Evolutionary conservation across 345 rosid genomes (phyloP).

Genomic region (Psidium guajava): DNA sequence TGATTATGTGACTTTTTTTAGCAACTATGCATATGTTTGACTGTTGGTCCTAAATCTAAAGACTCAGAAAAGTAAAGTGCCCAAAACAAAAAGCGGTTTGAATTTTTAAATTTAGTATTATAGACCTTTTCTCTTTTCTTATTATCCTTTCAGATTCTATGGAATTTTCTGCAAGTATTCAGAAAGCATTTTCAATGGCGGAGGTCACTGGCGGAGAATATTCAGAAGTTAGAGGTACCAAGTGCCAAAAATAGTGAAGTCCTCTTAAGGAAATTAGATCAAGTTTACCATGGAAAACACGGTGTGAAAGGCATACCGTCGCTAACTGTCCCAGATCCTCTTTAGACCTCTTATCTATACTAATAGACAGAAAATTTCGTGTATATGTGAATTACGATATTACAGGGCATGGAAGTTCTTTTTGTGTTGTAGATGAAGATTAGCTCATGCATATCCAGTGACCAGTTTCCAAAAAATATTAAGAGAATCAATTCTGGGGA

Average conservation of each 20-base stretch:
- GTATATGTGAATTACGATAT: neutral
- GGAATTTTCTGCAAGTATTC: neutral
- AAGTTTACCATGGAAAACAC: neutral
- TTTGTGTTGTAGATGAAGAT: neutral
- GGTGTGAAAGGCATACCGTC: neutral
- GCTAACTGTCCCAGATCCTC: neutral
- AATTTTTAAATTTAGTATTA: neutral
- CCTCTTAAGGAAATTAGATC: neutral
- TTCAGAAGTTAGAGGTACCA: neutral
- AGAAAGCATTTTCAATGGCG: neutral
- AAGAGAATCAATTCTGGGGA: neutral
- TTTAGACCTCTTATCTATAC: neutral
- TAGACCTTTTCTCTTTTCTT: neutral
- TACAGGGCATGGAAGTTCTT: neutral
- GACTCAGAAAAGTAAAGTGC: neutral
- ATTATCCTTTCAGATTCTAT: neutral
- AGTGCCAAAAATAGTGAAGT: neutral
- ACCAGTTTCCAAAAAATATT: neutral
- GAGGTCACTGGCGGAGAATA: neutral
- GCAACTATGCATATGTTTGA: neutral
- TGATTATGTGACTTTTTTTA: neutral
- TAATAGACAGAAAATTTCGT: neutral
- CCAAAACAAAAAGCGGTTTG: neutral
- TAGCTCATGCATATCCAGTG: neutral
- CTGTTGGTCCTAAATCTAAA: neutral